A percentile compares a stretch with the other conserved stretches of the same genome.
Evolutionary conservation across 2,329 filamentous ascomycete species (phyloP).

Genomic region (Colletotrichum gigasporum): DNA sequence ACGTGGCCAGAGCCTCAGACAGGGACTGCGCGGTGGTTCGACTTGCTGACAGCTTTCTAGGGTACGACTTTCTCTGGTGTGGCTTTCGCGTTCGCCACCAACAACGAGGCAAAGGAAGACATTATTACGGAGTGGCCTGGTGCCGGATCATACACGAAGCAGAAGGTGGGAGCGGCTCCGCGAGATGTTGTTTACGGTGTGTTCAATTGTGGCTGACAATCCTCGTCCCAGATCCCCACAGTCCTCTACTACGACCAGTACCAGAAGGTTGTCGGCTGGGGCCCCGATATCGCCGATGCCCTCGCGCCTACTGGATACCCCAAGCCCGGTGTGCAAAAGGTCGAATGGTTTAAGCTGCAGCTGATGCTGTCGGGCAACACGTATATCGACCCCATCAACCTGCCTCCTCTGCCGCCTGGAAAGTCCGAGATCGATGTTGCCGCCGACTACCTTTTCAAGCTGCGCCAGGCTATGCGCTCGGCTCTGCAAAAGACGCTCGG

Average conservation of each 20-base stretch:
- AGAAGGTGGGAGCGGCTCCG: slow-evolving; percentile 74
- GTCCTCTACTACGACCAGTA: slow-evolving; percentile 99
- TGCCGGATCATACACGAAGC: slow-evolving; percentile 96
- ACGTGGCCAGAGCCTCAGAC: slow-evolving; percentile 48
- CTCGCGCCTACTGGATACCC: slow-evolving; percentile 96
- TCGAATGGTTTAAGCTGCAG: slow-evolving; percentile 99
- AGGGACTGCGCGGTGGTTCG: background rate
- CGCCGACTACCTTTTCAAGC: slow-evolving; percentile 98
- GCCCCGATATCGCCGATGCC: slow-evolving; percentile 96
- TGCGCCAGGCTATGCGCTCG: slow-evolving; percentile 95
- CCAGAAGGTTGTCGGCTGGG: slow-evolving; percentile 99
- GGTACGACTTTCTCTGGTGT: slow-evolving; percentile 98
- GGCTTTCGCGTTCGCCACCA: slow-evolving; percentile 95
- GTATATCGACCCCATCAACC: slow-evolving; percentile 98
- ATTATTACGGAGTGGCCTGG: slow-evolving; percentile 99
- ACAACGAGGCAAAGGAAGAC: slow-evolving; percentile 97
- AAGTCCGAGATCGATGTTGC: slow-evolving; percentile 99
- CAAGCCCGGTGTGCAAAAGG: slow-evolving; percentile 97
- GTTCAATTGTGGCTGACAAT: background rate
- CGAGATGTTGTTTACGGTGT: background rate
- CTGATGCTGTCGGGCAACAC: slow-evolving; percentile 99
- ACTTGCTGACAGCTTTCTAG: slow-evolving; percentile 53
- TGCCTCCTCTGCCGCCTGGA: slow-evolving; percentile 94
- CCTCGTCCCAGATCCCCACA: slow-evolving; percentile 83
- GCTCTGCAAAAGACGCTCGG: slow-evolving; percentile 96